Evolutionary conservation across 1,139 yeast genomes (phyloP).

Genomic region (Nakaseomyces uthaithaninus): DNA sequence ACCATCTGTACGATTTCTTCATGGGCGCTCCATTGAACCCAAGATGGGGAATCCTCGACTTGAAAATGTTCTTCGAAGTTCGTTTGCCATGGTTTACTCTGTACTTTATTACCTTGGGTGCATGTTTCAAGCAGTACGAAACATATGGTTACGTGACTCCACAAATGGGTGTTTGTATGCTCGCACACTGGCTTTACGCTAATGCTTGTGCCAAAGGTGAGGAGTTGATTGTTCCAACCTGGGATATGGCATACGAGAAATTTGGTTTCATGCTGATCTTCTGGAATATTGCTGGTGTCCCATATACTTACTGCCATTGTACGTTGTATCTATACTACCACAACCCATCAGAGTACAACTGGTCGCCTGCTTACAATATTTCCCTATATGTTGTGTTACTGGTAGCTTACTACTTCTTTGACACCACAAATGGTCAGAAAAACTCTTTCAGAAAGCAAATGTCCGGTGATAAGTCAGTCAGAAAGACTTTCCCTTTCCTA

Average conservation of each 20-base stretch:
- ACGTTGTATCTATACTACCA: slow-evolving; percentile 75
- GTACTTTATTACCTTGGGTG: slow-evolving; percentile 67
- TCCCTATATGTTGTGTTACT: slow-evolving; percentile 50
- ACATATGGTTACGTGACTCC: slow-evolving; percentile 70
- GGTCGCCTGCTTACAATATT: slow-evolving; percentile 55
- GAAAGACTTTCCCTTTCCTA: slow-evolving; percentile 89
- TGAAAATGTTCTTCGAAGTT: slow-evolving; percentile 95
- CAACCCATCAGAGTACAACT: slow-evolving; percentile 70
- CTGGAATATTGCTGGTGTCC: slow-evolving; percentile 99
- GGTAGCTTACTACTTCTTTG: slow-evolving; percentile 82
- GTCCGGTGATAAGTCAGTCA: slow-evolving; percentile 64
- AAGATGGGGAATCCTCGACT: slow-evolving; percentile 81
- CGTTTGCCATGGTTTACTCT: slow-evolving; percentile 94
- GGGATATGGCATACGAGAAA: slow-evolving; percentile 99
- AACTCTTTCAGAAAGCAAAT: slow-evolving; percentile 82
- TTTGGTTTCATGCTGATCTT: slow-evolving; percentile 96
- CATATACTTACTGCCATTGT: slow-evolving; percentile 94
- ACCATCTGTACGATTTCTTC: slow-evolving; percentile 80
- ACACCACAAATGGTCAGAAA: slow-evolving; percentile 92
- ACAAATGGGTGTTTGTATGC: slow-evolving; percentile 63
- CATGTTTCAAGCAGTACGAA: slow-evolving; percentile 72
- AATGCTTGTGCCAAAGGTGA: slow-evolving; percentile 98
- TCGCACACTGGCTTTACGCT: slow-evolving; percentile 91
- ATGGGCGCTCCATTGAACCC: slow-evolving; percentile 98
- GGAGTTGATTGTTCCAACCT: slow-evolving; percentile 90